Conservation (phyloP, 1,139 yeast species). For the Yarrowia galli region DNA sequence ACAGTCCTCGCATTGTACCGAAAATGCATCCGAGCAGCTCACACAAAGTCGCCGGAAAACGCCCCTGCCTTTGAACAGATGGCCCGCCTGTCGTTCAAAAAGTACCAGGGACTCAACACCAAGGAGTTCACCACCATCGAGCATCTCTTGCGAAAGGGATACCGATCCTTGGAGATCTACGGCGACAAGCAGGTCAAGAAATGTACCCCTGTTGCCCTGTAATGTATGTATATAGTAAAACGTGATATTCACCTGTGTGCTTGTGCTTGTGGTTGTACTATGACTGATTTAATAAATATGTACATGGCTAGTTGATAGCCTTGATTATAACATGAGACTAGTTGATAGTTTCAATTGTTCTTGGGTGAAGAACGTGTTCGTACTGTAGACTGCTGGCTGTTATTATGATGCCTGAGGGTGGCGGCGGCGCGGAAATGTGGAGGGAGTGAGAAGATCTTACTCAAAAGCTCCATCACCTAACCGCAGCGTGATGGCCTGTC, state of each 20-base stretch:
- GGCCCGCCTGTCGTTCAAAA: slow-evolving; percentile 67
- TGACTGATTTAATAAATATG: slow-evolving; percentile 26
- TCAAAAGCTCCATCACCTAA: slow-evolving; percentile 74
- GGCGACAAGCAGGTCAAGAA: slow-evolving; percentile 49
- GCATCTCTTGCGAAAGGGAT: slow-evolving; percentile 79
- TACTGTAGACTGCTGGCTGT: too few relatives aligned
- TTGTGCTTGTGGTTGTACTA: not conserved
- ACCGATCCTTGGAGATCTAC: slow-evolving; percentile 74
- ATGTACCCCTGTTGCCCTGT: slow-evolving; percentile 24
- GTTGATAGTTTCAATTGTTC: slow-evolving; percentile 26
- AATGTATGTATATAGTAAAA: not conserved
- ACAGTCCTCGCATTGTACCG: slow-evolving; percentile 52
- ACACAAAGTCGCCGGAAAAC: slow-evolving; percentile 49
- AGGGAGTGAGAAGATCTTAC: too few relatives aligned
- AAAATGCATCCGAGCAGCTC: slow-evolving; percentile 50
- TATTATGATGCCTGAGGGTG: too few relatives aligned
- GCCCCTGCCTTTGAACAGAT: slow-evolving; percentile 49
- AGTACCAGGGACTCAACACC: slow-evolving; percentile 65
- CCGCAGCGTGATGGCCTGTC: slow-evolving; percentile 76
- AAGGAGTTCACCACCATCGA: slow-evolving; percentile 89
- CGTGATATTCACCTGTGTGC: not conserved
- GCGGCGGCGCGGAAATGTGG: too few relatives aligned
- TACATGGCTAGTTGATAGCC: slow-evolving; percentile 36
- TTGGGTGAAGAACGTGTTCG: slow-evolving; percentile 2
- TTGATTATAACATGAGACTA: slow-evolving; percentile 27